phyloP scores from a whole-genome alignment of 208 protist species.

The Herpetomonas tarakana region DNA sequence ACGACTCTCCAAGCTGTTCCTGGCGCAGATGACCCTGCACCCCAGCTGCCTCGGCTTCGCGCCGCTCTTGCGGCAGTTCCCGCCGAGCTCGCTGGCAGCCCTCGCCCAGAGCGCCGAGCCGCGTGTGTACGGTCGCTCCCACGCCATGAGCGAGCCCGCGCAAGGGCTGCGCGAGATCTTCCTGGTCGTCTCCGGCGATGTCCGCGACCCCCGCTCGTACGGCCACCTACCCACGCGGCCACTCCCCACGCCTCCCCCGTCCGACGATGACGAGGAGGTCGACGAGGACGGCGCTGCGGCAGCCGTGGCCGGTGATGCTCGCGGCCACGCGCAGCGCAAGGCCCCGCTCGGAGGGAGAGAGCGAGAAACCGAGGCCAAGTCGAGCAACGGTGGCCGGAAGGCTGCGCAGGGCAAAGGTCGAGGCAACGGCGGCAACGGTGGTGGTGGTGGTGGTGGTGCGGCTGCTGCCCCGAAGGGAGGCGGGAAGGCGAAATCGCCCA shows the following conservation, averaged over 20 bases:
- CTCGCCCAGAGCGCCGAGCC: slow-evolving; percentile 52
- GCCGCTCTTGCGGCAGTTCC: slow-evolving; percentile 63
- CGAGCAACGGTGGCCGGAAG: background rate
- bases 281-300: slow-evolving; percentile 17
- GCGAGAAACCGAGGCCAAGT: background rate
- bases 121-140: slow-evolving; percentile 52
- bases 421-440: background rate
- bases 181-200: slow-evolving; percentile 53
- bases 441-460: background rate
- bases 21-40: slow-evolving; percentile 61
- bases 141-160: slow-evolving; percentile 68
- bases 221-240: slow-evolving; percentile 40
- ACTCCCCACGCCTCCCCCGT: slow-evolving; percentile 31
- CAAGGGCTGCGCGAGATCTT: slow-evolving; percentile 73
- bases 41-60: slow-evolving; percentile 51
- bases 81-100: slow-evolving; percentile 31
- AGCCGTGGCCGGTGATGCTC: slow-evolving; percentile 5
- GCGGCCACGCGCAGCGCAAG: background rate
- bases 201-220: slow-evolving; percentile 71
- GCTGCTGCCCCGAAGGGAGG: background rate
- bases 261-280: slow-evolving; percentile 14
- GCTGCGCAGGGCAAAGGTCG: background rate
- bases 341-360: too few species aligned
- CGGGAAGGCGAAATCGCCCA: too few species aligned
- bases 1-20: slow-evolving; percentile 44